Conservation (phyloP, 2,329 filamentous ascomycete species). For the Paraphaeosphaeria sporulosa region DNA sequence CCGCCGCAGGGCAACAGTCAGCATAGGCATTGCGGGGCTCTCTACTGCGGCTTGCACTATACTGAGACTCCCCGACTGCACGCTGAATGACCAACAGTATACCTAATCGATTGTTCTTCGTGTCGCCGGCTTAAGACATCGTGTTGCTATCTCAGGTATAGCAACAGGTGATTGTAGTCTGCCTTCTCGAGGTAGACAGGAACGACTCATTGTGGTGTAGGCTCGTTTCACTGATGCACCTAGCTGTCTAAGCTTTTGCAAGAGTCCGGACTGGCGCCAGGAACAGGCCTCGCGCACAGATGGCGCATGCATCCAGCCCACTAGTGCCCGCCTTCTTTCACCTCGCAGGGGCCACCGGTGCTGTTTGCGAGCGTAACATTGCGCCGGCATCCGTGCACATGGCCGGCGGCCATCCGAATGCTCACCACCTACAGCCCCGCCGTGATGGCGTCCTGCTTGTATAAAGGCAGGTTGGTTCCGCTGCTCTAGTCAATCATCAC, state of each 20-base stretch:
- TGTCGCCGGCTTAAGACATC: constrained; percentile 18
- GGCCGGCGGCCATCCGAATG: constrained; percentile 15
- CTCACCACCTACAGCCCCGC: constrained; percentile 15
- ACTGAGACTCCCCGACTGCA: constrained; percentile 11
- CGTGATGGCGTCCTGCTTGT: constrained; percentile 6
- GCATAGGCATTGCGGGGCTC: constrained; percentile 1
- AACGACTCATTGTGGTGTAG: constrained; percentile 22
- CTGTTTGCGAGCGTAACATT: constrained; percentile 22
- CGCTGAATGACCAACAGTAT: neutral
- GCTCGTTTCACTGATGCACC: constrained; percentile 31
- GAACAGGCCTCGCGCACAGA: constrained; percentile 20
- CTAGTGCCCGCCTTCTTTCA: constrained; percentile 24
- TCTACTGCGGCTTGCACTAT: constrained; percentile 11
- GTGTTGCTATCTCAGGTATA: constrained; percentile 16
- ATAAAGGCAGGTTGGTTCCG: constrained; percentile 16
- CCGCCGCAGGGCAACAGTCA: constrained; percentile 1
- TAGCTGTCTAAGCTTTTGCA: constrained; percentile 20
- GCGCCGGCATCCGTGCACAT: constrained; percentile 13
- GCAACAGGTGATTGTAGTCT: constrained; percentile 13
- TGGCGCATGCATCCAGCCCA: constrained; percentile 17
- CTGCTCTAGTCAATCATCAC: constrained; percentile 15
- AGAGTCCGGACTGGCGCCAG: constrained; percentile 22
- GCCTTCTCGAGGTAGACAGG: constrained; percentile 7
- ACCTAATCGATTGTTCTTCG: constrained; percentile 6
- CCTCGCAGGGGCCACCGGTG: constrained; percentile 17